These are phyloP conservation scores for Kuraishia capsulata DNA, from an alignment of 805 yeast species.

Conservation along the genomic window DNA sequence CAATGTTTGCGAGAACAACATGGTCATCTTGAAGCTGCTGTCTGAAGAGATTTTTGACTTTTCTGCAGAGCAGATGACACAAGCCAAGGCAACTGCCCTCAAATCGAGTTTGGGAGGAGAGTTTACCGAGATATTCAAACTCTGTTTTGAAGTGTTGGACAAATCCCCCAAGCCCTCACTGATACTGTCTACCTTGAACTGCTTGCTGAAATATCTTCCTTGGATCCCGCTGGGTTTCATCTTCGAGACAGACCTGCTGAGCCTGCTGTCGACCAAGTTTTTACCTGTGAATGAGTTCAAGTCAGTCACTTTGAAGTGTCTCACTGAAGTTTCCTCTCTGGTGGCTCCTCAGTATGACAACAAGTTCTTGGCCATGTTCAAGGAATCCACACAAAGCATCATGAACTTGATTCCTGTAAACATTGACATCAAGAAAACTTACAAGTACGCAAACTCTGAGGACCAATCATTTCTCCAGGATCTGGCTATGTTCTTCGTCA, in stretches of 20 bases:
- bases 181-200: constrained; percentile 74
- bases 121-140: constrained; percentile 85
- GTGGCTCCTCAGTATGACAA: constrained; percentile 43
- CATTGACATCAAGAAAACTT: constrained; percentile 63
- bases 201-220: constrained; percentile 76
- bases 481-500: constrained; percentile 84
- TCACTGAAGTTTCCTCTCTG: constrained; percentile 82
- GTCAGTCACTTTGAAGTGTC: constrained; percentile 78
- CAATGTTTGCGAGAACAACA: constrained; percentile 95
- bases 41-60: constrained; percentile 96
- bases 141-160: constrained; percentile 89
- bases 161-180: constrained; percentile 80
- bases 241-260: constrained; percentile 78
- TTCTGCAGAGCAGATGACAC: constrained; percentile 95
- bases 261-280: constrained; percentile 65
- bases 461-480: constrained; percentile 95
- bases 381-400: constrained; percentile 63
- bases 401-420: constrained; percentile 59
- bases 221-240: constrained; percentile 93
- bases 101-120: constrained; percentile 82
- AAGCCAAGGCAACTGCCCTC: constrained; percentile 79
- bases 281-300: constrained; percentile 73
- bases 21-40: constrained; percentile 80
- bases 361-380: constrained; percentile 63
- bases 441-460: constrained; percentile 62